phyloP scores from a whole-genome alignment of 75 land plant species.

The Adiantum capillusveneris region DNA sequence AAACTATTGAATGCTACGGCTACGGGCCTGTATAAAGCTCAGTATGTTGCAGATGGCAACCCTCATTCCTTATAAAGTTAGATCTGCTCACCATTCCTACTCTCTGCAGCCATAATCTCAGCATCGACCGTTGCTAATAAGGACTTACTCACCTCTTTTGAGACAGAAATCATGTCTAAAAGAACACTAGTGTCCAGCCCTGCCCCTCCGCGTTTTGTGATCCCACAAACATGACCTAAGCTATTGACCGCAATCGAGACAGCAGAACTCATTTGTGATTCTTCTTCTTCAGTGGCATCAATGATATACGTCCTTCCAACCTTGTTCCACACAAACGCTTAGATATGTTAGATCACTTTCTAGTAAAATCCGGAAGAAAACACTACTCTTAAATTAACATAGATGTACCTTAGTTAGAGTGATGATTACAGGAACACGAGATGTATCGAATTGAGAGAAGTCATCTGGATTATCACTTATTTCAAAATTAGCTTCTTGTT shows the following conservation, averaged over 20 bases:
- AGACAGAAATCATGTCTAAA: constrained; percentile 93
- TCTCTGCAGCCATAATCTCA: constrained; percentile 79
- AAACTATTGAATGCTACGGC: too few relatives aligned
- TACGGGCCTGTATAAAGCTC: too few relatives aligned
- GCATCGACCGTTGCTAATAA: constrained; percentile 55
- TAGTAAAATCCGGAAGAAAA: not conserved
- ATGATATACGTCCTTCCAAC: constrained; percentile 85
- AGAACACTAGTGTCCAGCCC: constrained; percentile 84
- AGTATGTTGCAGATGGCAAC: too few relatives aligned
- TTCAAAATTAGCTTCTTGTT: constrained; percentile 75
- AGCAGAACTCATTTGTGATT: constrained; percentile 92
- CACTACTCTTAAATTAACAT: not conserved
- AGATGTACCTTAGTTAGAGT: constrained; percentile 74
- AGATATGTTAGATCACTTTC: not conserved
- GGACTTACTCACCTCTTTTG: constrained; percentile 52
- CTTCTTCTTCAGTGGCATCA: constrained; percentile 93
- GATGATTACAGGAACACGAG: constrained; percentile 68
- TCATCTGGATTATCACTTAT: constrained; percentile 73
- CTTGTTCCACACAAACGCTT: constrained; percentile 18
- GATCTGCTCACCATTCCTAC: constrained; percentile 4
- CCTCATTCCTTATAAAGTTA: too few relatives aligned
- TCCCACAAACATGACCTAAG: constrained; percentile 64
- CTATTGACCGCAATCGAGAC: constrained; percentile 72
- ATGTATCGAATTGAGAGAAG: constrained; percentile 71
- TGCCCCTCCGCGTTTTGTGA: constrained; percentile 77